Evolutionary conservation across 371 early-diverging fungal genomes (phyloP).

Genomic region (Ordospora pajunii): DNA sequence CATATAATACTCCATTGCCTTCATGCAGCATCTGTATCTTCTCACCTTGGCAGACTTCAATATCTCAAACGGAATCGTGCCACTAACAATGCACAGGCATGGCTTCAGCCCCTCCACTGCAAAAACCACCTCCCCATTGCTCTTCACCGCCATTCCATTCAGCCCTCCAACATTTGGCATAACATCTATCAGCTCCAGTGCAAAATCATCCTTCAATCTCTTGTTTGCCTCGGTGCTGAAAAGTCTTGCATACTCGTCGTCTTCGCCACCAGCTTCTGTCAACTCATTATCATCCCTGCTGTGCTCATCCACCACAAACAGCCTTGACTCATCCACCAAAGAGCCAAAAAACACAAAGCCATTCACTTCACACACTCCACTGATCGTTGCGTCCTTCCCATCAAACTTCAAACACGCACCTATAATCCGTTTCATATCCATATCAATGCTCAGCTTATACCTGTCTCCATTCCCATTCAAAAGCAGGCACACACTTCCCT

Average conservation of each 20-base stretch:
- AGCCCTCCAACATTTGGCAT: conserved; percentile 14
- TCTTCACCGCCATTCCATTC: background rate
- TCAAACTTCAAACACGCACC: background rate
- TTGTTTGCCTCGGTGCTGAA: background rate
- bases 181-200: background rate
- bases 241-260: conserved; percentile 13
- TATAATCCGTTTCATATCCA: conserved; percentile 20
- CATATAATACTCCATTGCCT: background rate
- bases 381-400: background rate
- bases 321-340: background rate
- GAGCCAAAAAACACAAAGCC: conserved; percentile 17
- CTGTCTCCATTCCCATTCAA: conserved; percentile 17
- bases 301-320: conserved; percentile 4
- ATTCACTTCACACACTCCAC: background rate
- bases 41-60: background rate
- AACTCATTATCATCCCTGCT: background rate
- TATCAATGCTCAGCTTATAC: background rate
- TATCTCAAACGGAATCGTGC: background rate
- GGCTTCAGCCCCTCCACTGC: background rate
- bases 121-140: background rate
- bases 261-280: background rate
- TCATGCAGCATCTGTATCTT: background rate
- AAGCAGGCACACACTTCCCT: background rate
- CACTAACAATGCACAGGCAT: background rate
- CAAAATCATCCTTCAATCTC: background rate